Evolutionary conservation across 2,329 filamentous ascomycete genomes (phyloP), one percentile per base, ranked within the genome.

Genomic region (Aspergillus cejpii): DNA sequence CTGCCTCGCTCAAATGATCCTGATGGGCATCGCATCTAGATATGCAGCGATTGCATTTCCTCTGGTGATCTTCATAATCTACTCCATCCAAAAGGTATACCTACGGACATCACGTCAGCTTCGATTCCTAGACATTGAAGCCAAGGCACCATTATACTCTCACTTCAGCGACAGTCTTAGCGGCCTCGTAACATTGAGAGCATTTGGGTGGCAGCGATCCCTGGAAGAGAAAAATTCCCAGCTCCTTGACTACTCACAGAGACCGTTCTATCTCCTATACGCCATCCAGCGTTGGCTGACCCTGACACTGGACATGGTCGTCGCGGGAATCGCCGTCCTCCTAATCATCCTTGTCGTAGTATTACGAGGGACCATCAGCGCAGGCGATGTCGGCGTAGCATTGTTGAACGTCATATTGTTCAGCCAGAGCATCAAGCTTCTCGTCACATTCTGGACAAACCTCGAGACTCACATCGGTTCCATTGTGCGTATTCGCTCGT

Each of bases 41-140:
- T 78, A 72, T 42, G 64, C 78, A 0, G 70, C 71, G 0, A 66
- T 75, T 17, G 65, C 67, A 0, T 76, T 80, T 45, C 78, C 78
- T 0, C 59, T 76, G 2, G 54, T 81, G 2, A 47, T 71, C 6
- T 60, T 55, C 0, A 48, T 73, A 0, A 48, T 81, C 1, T 81
- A 73, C 43, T 47, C 67, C 2, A 59, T 82, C 0, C 79, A 81
- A 49, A 74, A 68, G 41, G 71, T 79, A 39, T 83, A 83, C 51
- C 68, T 83, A 2, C 69, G 76, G 0, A 83, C 79, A 0, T 81
- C 78, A 0, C 66, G 79, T 0, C 80, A 83, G 56, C 58, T 84
- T 6, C 71, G 80, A 39, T 69, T 80, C 15, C 59, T 84, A 8
- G 80, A 83, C 37, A 69, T 84, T 1, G 80, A 84, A 57, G 72